Conservation (phyloP, 2,329 filamentous ascomycete genomes). For the Alternaria sp. region DNA sequence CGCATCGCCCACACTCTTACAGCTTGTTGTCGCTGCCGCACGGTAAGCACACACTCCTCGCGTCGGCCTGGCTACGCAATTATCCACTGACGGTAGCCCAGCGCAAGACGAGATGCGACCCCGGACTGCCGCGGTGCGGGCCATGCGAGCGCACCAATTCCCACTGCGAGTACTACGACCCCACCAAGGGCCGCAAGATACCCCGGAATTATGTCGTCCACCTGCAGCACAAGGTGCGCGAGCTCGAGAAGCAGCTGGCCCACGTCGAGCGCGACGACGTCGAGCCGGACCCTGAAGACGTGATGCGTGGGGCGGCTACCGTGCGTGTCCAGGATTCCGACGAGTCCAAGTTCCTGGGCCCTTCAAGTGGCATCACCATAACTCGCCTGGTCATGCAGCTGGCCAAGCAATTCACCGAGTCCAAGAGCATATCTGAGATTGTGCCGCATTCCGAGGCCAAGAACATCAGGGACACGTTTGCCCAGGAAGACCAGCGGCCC, state of each 20-base stretch:
- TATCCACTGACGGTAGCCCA: conserved; percentile 51
- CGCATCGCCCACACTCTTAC: conserved; percentile 80
- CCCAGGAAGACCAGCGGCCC: conserved; percentile 70
- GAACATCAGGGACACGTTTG: conserved; percentile 73
- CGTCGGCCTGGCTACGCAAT: conserved; percentile 1
- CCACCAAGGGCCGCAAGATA: conserved; percentile 83
- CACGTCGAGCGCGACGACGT: conserved; percentile 78
- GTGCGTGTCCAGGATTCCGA: conserved; percentile 86
- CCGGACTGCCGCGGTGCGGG: conserved; percentile 86
- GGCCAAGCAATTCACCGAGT: conserved; percentile 90
- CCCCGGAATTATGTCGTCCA: conserved; percentile 91
- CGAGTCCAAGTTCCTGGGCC: conserved; percentile 88
- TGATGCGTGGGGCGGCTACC: conserved; percentile 84
- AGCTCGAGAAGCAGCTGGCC: conserved; percentile 81
- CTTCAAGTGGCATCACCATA: conserved; percentile 95
- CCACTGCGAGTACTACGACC: conserved; percentile 94
- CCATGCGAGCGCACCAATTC: conserved; percentile 93
- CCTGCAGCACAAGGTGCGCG: conserved; percentile 84
- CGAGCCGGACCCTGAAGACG: conserved; percentile 78
- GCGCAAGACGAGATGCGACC: conserved; percentile 97
- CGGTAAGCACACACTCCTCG: conserved; percentile 61
- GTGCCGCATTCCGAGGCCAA: conserved; percentile 77
- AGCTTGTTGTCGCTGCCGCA: conserved; percentile 80
- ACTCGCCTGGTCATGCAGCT: conserved; percentile 95
- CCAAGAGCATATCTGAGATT: conserved; percentile 89